Base-by-base conservation (phyloP, 73 alveolate genomes). In the Uronychia setigera region DNA sequence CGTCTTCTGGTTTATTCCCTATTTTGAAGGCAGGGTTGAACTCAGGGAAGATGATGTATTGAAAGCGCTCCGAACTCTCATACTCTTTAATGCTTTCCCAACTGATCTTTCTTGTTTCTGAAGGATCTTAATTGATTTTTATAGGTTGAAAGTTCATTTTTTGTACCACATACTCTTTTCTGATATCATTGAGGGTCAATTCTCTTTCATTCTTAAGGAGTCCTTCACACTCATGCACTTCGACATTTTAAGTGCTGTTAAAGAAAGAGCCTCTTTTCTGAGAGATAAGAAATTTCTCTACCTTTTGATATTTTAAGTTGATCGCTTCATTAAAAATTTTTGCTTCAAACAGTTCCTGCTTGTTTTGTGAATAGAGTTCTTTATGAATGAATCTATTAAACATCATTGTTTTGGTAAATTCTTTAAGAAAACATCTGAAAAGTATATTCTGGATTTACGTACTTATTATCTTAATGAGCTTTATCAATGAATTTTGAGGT, bases 241-340 rank as follows among this genome's bases (percentile, higher is more conserved):
- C n/a, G n/a, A 11, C 19, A 19, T 5, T 46, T 19, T 19, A 5
- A 11, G 67, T 46, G 19, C n/a, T 46, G 67, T 11, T 5, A 19
- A 46, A 46, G 67, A 46, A 46, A 11, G 67, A 46, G n/a, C 67
- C 67, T 5, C 19, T 19, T 19, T 30, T 5, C 32, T 76, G 29
- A 5, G 1, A 31, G n/a, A n/a, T n/a, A n/a, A 28, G 9, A 76
- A 30, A 28, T 26, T 25, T 5, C 74, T 74, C 26, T 31, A 1
- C 79, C 80, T 80, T 25, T 33, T 11, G 27, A 13, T 31, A 28
- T 58, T 67, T 25, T 29, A 0, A 26, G 78, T 80, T 31, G 80
- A 58, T 32, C 32, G 67, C 60, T 19, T 87, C 88, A 74, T 87
- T 89, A 87, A 87, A 80, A 58, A 87, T 32, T 1, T 79, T 67